Percentiles rank a stretch among this genome's conserved stretches.
Evolutionary conservation across 345 rosid genomes (phyloP).

Genomic region (Rhodamnia rubescens): DNA sequence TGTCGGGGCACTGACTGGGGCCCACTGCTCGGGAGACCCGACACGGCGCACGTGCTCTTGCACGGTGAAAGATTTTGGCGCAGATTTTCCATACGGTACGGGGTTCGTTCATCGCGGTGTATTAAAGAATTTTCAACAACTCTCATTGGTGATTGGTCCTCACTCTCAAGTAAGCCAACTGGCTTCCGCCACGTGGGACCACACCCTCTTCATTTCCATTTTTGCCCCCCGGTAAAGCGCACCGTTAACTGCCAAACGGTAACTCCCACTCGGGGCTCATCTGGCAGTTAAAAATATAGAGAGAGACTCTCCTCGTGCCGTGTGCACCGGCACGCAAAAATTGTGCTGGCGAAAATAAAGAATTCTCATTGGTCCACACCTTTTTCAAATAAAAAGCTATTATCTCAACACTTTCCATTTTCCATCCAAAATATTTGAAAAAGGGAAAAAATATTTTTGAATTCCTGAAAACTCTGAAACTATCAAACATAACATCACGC

Average conservation of each 20-base stretch:
- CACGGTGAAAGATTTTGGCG: not conserved
- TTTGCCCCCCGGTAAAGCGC: not conserved
- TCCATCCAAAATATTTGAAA: not conserved
- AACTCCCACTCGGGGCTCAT: not conserved
- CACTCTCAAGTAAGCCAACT: not conserved
- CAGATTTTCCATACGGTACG: not conserved
- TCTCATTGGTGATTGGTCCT: not conserved
- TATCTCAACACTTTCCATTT: not conserved
- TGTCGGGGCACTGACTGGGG: not conserved
- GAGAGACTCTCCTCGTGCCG: not conserved
- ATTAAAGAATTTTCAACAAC: not conserved
- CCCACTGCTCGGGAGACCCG: not conserved
- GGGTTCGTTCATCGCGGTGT: not conserved
- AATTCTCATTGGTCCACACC: not conserved
- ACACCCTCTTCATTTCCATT: not conserved
- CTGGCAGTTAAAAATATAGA: not conserved
- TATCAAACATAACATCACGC: not conserved
- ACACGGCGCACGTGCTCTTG: not conserved
- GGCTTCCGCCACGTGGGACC: not conserved
- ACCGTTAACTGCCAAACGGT: not conserved
- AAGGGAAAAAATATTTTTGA: not conserved
- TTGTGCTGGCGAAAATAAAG: not conserved
- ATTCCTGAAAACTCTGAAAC: not conserved
- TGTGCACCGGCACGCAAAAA: not conserved
- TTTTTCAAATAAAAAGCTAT: not conserved